Base-by-base conservation (phyloP, 192 early-diverging fungal species). In the Chytriomyces confervae region DNA sequence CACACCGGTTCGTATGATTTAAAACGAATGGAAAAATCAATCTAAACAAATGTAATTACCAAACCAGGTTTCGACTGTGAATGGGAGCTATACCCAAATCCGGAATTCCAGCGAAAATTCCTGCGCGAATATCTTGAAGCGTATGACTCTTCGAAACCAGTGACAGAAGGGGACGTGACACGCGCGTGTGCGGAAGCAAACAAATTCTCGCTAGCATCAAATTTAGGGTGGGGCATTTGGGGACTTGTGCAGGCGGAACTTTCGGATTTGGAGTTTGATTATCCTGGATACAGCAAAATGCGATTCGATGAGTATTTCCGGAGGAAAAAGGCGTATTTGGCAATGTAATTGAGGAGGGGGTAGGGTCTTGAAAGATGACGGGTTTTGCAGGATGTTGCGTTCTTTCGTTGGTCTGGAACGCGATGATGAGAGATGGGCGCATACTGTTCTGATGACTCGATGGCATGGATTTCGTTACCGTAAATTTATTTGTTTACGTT, bases 201-300 rank as follows among this genome's bases (percentile, higher is more conserved):
- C 72, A 85, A 89, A 72, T 97, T 94, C 81, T 87, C 91, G 57
- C 84, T 97, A 46, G 94, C 94, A 2, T 94, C 95, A 7, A 95
- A 98, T 82, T 43, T 76, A 16, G 74, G 74, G 29, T 76, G 74
- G 74, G 61, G 51, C 1, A 78, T 85, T 43, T 82, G 77, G 74
- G 72, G 75, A 13, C 78, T 85, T 20, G 66, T 84, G 36, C 96
- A 98, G 82, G 94, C 94, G 5, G 87, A 90, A 29, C 81, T 96
- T 16, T 96, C 95, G 11, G 94, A 97, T 78, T 91, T 98, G 51
- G 95, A 97, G 78, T 98, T 98, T 90, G 93, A 96, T 77, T 97
- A 98, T 78, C 88, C 93, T 83, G 90, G 87, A 51, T 98, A 97
- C 83, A 94, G 95, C 16, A 83, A 89, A 13, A 80, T 93, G 80